Conservation (phyloP, 176 grass and related monocot species). For the Carex cristatella region DNA sequence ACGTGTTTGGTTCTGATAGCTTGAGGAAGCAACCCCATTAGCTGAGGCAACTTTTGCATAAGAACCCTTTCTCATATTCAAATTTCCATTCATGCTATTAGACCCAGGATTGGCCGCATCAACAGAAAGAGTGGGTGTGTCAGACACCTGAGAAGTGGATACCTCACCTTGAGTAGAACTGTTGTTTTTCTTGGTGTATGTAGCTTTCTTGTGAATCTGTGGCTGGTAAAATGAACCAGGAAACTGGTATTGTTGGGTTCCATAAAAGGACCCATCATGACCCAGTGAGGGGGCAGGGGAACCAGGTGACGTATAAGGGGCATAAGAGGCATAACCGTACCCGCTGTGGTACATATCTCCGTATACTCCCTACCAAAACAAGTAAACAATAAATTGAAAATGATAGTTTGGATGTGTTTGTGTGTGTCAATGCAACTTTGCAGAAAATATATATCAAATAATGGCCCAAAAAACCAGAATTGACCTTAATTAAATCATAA, state of each 20-base stretch:
- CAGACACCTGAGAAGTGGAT: conserved; percentile 27
- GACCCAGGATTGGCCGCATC: conserved; percentile 28
- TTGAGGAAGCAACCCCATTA: conserved; percentile 22
- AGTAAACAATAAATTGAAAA: not conserved
- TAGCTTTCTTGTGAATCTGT: conserved; percentile 25
- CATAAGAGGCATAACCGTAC: conserved; percentile 51
- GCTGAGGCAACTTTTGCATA: conserved; percentile 30
- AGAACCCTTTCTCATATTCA: conserved; percentile 27
- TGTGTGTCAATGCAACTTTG: not conserved
- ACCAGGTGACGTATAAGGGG: conserved; percentile 34
- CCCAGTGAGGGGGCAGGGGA: conserved; percentile 38
- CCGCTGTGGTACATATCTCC: conserved; percentile 52
- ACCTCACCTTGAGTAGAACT: conserved; percentile 18
- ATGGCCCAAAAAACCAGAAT: not conserved
- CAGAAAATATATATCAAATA: not conserved
- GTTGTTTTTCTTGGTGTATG: conserved; percentile 28
- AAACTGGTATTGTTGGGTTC: conserved; percentile 51
- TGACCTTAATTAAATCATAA: conserved; percentile 5
- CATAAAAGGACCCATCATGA: conserved; percentile 56
- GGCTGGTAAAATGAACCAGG: conserved; percentile 37
- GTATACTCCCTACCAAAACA: conserved; percentile 49
- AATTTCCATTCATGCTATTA: conserved; percentile 20
- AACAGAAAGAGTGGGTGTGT: conserved; percentile 22
- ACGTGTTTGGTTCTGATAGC: conserved; percentile 32
- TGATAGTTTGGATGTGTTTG: not conserved